Evolutionary conservation across 768 basidiomycete species (phyloP).

Genomic region (Tephrocybe sp.): DNA sequence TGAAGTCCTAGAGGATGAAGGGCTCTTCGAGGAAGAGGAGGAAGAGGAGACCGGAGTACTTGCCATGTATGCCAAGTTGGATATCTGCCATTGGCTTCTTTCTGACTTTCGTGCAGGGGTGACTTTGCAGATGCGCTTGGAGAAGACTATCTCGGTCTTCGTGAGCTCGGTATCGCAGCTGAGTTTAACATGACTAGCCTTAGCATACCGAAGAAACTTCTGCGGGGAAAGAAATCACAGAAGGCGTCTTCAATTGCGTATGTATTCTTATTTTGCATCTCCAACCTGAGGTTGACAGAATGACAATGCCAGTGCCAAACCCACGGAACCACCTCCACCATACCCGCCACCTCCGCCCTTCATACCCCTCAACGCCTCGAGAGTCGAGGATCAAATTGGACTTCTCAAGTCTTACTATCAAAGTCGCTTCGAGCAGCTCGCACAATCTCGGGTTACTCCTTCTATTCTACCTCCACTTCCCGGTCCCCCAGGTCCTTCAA

Average conservation of each 20-base stretch:
- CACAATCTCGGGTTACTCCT: slow-evolving; percentile 22
- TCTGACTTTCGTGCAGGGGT: slow-evolving; percentile 45
- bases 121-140: slow-evolving; percentile 86
- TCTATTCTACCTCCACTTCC: slow-evolving; percentile 18
- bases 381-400: slow-evolving; percentile 79
- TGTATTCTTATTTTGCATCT: slow-evolving; percentile 24
- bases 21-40: slow-evolving; percentile 58
- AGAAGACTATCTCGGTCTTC: slow-evolving; percentile 90
- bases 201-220: slow-evolving; percentile 72
- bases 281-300: neutral
- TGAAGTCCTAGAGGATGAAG: slow-evolving; percentile 58
- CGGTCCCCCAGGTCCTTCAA: slow-evolving; percentile 16
- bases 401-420: slow-evolving; percentile 78
- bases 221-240: slow-evolving; percentile 59
- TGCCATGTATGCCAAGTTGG: slow-evolving; percentile 39
- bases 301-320: slow-evolving; percentile 44
- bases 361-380: slow-evolving; percentile 61
- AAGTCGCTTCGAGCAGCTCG: slow-evolving; percentile 45
- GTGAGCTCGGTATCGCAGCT: slow-evolving; percentile 82
- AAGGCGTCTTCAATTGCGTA: slow-evolving; percentile 44
- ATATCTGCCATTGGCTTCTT: neutral
- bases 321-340: slow-evolving; percentile 73
- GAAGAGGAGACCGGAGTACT: slow-evolving; percentile 57
- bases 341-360: slow-evolving; percentile 87
- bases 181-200: slow-evolving; percentile 81